phyloP scores from a whole-genome alignment of 1,139 yeast species.

The Yamadazyma buinensis region DNA sequence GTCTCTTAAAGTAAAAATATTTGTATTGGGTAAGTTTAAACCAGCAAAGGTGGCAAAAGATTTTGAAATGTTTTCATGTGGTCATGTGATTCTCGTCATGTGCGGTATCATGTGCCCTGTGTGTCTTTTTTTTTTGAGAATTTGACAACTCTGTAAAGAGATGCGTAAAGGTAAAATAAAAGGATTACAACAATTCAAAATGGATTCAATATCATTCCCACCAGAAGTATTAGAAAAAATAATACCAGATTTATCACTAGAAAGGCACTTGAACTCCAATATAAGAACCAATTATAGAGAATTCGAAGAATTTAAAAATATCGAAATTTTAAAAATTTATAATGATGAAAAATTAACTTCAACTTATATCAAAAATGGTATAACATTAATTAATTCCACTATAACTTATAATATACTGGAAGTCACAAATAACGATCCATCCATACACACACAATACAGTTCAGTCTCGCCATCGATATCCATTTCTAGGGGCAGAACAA shows the following conservation, averaged over 20 bases:
- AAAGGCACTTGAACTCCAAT: conserved; percentile 71
- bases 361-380: conserved; percentile 67
- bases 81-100: too few relatives aligned
- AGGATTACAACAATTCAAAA: too few relatives aligned
- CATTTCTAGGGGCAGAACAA: conserved; percentile 61
- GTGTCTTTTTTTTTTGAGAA: too few relatives aligned
- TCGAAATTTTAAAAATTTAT: conserved; percentile 31
- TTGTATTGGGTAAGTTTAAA: too few relatives aligned
- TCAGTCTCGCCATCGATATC: conserved; percentile 78
- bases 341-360: conserved; percentile 53
- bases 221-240: conserved; percentile 81
- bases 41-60: too few relatives aligned
- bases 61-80: too few relatives aligned
- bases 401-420: conserved; percentile 54
- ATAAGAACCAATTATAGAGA: conserved; percentile 70
- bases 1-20: too few relatives aligned
- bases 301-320: conserved; percentile 67
- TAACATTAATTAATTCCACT: conserved; percentile 72
- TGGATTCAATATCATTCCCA: conserved; percentile 41
- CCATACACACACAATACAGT: conserved; percentile 39
- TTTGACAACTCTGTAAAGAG: too few relatives aligned
- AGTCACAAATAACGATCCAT: conserved; percentile 50
- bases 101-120: too few relatives aligned
- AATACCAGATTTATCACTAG: conserved; percentile 80
- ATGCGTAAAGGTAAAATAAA: too few relatives aligned